These are phyloP conservation scores for Phylloporus arenicola DNA, from an alignment of 768 basidiomycete genomes.

Conservation along the genomic window DNA sequence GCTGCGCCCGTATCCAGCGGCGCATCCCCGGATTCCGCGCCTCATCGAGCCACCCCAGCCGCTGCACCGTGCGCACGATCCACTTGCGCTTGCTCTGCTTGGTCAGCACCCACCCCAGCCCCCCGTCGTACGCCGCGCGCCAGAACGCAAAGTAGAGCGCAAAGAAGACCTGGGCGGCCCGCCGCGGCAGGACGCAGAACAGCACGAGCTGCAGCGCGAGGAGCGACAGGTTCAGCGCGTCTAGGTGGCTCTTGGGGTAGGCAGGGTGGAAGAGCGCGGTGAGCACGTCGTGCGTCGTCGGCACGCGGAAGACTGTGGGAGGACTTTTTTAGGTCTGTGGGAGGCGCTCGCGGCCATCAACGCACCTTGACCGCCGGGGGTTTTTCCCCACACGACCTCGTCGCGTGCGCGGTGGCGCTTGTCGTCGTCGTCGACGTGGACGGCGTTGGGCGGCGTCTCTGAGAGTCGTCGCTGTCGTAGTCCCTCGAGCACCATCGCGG, in stretches of 20 bases:
- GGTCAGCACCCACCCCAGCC: constrained; percentile 89
- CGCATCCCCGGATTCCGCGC: constrained; percentile 55
- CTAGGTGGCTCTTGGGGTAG: constrained; percentile 84
- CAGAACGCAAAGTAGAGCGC: constrained; percentile 89
- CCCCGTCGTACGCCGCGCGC: constrained; percentile 87
- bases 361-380: constrained; percentile 71
- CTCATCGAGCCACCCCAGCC: constrained; percentile 85
- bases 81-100: constrained; percentile 94
- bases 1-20: constrained; percentile 80
- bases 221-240: constrained; percentile 76
- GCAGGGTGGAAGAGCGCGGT: constrained; percentile 79
- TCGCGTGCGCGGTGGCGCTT: constrained; percentile 20
- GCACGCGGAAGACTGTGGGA: constrained; percentile 79
- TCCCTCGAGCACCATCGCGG: constrained; percentile 18
- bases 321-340: neutral
- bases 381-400: constrained; percentile 87
- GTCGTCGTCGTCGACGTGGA: constrained; percentile 10
- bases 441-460: neutral
- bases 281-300: constrained; percentile 86
- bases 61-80: constrained; percentile 79
- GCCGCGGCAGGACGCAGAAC: constrained; percentile 60
- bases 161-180: constrained; percentile 62
- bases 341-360: neutral
- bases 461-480: constrained; percentile 22
- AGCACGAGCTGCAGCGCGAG: constrained; percentile 74